Evolutionary conservation across 805 yeast genomes (phyloP), one percentile per base, ranked within the genome.

Genomic region (Isabelozyma gotoi): DNA sequence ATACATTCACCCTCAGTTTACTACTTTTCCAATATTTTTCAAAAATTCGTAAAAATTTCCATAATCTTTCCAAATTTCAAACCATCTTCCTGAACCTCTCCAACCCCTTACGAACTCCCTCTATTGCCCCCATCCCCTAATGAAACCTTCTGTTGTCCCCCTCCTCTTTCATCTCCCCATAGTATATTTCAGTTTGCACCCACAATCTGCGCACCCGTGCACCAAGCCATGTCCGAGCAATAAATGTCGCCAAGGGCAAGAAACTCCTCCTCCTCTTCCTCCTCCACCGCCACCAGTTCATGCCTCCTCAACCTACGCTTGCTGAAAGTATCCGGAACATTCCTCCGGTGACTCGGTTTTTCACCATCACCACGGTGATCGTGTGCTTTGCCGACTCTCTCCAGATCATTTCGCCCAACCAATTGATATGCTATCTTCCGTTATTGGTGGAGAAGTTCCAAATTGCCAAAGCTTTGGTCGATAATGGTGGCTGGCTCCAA

Each of bases 281-380:
- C 12, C 29, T 10, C 29, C 29, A 24, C 10, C 7, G 29, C 2
- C 4, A n/a, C 8, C 29, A 24, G 12, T 3, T 3, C 7, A 36
- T 36, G 39, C 39, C 39, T 10, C 39, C 39, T 8, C 46, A 38
- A 21, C 34, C 48, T 8, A 45, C 48, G 7, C 44, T 55, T 11
- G 53, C 55, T 12, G 63, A 60, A 8, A 50, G 46, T 20, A 57
- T 63, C 29, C 48, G 50, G 38, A 46, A 55, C 29, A 78, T 83
- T 5, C 88, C 88, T 1, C 84, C 85, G 3, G 80, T 82, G 19
- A 82, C 88, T 3, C 65, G 87, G 47, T 71, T 76, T 36, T 63
- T 82, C 42, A 77, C 81, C 2, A 63, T 80, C 32, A 55, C 76
- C 3, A 65, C 83, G 1, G 64, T 78, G 18, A 61, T 71, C 10